Evolutionary conservation across 2,329 filamentous ascomycete genomes (phyloP), one percentile per base, ranked within the genome.

Genomic region (Verticillium longisporum): DNA sequence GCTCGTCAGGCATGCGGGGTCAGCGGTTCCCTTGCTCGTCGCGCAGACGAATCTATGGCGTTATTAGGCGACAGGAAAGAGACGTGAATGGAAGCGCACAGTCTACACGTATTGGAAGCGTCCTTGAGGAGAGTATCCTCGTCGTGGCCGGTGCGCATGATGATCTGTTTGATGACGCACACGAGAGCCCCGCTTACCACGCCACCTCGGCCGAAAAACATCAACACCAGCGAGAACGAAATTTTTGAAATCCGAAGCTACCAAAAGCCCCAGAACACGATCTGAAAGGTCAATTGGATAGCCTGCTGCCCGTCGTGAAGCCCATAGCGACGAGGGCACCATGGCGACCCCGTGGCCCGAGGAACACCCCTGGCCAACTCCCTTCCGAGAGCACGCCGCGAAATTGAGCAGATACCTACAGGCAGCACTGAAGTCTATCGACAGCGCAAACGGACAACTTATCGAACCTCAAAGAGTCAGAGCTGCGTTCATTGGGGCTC

Each of bases 11-110:
- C 61, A 61, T 11, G 61, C 61, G 37, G 61, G 64, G 36, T 63
- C 55, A 45, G 56, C 9, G n/a, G 60, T 66, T 36, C 62, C 14
- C 61, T 62, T 66, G 59, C 64, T 65, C 34, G 62, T 65, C 4
- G 67, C 64, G 59, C 66, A 68, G 61, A 68, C 67, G 56, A 68
- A 68, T 26, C 66, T 68, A 57, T 58, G 7, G 37, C 33, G 32
- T 54, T 41, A 37, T 31, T 33, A 37, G 38, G 11, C 37, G 37
- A 15, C 5, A 45, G n/a, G n/a, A 18, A 45, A 45, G 3, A 18
- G 15, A n/a, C 13, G 5, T 4, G 38, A 45, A 18, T 45, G 38
- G 15, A 5, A 9, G 15, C 38, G 15, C 15, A 55, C 54, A 55
- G n/a, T n/a, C n/a, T n/a, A n/a, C n/a, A n/a, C n/a, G n/a, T n/a